phyloP scores from a whole-genome alignment of 164 flowering plant genomes.

The Dillenia suffruticosa region DNA sequence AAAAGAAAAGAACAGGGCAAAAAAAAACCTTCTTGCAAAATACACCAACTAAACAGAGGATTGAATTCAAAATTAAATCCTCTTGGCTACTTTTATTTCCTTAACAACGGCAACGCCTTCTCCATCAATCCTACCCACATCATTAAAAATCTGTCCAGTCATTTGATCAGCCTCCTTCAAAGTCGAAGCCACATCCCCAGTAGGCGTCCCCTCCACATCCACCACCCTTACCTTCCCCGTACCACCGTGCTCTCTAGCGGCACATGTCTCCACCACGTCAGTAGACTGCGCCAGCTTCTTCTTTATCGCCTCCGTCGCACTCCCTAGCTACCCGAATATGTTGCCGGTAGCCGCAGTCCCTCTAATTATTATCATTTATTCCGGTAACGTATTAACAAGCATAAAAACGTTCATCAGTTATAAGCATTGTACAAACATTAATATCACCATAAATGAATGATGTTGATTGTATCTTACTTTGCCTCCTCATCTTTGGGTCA shows the following conservation, averaged over 20 bases:
- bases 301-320: slow-evolving; percentile 31
- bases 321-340: slow-evolving; percentile 24
- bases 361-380: slow-evolving; percentile 3
- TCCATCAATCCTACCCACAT: slow-evolving; percentile 32
- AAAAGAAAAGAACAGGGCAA: too few species aligned
- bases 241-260: slow-evolving; percentile 8
- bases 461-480: slow-evolving; percentile 3
- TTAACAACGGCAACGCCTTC: slow-evolving; percentile 14
- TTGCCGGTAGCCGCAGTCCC: slow-evolving; percentile 16
- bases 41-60: too few species aligned
- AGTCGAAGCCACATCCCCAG: slow-evolving; percentile 18
- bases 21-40: too few species aligned
- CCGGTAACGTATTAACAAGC: too few species aligned
- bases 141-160: slow-evolving; percentile 47
- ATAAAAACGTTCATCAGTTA: background rate
- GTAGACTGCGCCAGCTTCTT: slow-evolving; percentile 25
- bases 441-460: background rate
- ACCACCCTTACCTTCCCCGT: slow-evolving; percentile 5
- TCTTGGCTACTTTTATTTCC: too few species aligned
- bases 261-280: slow-evolving; percentile 12
- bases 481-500: slow-evolving; percentile 10
- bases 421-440: background rate
- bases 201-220: slow-evolving; percentile 18
- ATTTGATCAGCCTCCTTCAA: slow-evolving; percentile 40
- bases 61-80: too few species aligned